Evolutionary conservation across 139 green algal genomes (phyloP).

Genomic region (Asterochloris erici): DNA sequence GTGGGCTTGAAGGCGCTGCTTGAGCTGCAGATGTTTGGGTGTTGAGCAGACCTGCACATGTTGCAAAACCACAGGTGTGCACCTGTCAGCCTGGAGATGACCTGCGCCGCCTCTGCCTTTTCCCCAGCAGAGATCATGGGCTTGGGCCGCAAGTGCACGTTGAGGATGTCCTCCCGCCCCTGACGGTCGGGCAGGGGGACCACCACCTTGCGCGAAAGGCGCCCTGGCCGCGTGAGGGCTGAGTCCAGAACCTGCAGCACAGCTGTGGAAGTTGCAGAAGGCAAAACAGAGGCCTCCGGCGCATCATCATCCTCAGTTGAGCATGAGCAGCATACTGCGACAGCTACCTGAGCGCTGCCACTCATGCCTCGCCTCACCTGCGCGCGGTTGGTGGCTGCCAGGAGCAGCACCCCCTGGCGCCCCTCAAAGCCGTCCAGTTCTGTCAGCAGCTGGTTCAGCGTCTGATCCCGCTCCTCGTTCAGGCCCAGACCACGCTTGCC

Average conservation of each 20-base stretch:
- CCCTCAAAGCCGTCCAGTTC: conserved; percentile 91
- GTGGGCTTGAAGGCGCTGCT: neutral
- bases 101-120: conserved; percentile 9
- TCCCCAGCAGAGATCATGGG: conserved; percentile 36
- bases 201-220: conserved; percentile 58
- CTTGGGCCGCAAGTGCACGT: conserved; percentile 70
- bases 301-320: neutral
- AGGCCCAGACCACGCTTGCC: conserved; percentile 72
- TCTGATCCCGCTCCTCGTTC: conserved; percentile 96
- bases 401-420: conserved; percentile 66
- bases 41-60: neutral
- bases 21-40: neutral
- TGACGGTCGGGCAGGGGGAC: conserved; percentile 75
- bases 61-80: neutral
- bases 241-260: conserved; percentile 64
- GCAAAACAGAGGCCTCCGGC: neutral
- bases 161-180: conserved; percentile 68
- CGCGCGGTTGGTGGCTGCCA: conserved; percentile 89
- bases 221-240: conserved; percentile 81
- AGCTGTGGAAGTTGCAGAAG: neutral
- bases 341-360: neutral
- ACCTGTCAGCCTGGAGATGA: conserved; percentile 5
- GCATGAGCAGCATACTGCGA: neutral
- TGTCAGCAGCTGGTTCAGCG: conserved; percentile 91
- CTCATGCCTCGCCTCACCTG: conserved; percentile 39